phyloP scores from a whole-genome alignment of 2,329 filamentous ascomycete species.

The Thermothelomyces thermophilus region DNA sequence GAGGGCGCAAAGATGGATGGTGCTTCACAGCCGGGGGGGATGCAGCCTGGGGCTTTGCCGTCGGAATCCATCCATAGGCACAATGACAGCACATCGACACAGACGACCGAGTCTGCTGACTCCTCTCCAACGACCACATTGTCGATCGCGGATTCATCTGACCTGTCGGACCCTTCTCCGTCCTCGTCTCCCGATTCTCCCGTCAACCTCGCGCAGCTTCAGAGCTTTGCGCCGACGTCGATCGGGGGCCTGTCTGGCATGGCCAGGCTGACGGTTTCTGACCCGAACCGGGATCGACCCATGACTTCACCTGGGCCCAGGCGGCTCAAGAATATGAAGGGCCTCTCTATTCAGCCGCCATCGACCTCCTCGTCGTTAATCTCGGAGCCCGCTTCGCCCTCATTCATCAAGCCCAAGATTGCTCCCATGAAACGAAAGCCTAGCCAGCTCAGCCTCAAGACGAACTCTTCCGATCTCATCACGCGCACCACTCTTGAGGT shows the following conservation, averaged over 20 bases:
- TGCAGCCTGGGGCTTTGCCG: conserved; percentile 37
- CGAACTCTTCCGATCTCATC: conserved; percentile 53
- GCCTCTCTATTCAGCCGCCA: conserved; percentile 68
- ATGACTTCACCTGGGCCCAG: conserved; percentile 64
- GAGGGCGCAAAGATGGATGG: conserved; percentile 33
- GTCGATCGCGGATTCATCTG: conserved; percentile 86
- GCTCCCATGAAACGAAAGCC: conserved; percentile 67
- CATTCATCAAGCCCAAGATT: conserved; percentile 74
- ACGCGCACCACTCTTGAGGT: conserved; percentile 46
- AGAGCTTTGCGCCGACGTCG: conserved; percentile 57
- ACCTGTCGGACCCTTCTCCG: conserved; percentile 82
- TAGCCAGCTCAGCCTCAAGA: conserved; percentile 72
- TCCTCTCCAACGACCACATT: conserved; percentile 93
- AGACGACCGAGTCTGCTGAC: conserved; percentile 76
- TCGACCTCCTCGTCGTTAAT: conserved; percentile 44
- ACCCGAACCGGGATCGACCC: conserved; percentile 45
- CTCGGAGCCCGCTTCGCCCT: conserved; percentile 64
- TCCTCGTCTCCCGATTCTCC: conserved; percentile 91
- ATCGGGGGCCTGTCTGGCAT: conserved; percentile 43
- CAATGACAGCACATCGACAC: conserved; percentile 70
- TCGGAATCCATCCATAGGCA: conserved; percentile 57
- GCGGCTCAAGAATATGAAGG: conserved; percentile 76
- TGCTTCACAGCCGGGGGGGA: conserved; percentile 31
- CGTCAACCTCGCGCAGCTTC: conserved; percentile 63
- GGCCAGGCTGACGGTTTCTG: conserved; percentile 42